Evolutionary conservation across 805 yeast species (phyloP), one percentile per base, ranked within the genome.

Genomic region (Spathaspora girioi): DNA sequence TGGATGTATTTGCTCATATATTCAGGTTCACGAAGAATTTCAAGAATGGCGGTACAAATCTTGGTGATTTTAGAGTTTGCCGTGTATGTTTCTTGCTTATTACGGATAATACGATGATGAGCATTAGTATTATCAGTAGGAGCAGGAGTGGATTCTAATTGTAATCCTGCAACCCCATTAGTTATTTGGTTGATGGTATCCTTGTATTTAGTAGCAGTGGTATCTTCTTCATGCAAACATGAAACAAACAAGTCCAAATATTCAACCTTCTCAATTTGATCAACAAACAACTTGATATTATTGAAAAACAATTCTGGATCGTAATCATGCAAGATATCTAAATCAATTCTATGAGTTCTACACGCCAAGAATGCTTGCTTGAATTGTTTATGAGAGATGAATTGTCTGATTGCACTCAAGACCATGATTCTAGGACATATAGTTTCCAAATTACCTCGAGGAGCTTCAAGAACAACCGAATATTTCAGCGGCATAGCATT

Each of bases 381-480:
- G 61, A 86, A 94, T 35, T 81, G 71, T 51, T 69, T 74, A 0
- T 73, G 69, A 32, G 78, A 73, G 54, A 94, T 89, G 57, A 78
- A 77, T 32, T 78, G 75, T 57, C 99, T 80, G 23, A 94, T 96
- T 19, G 86, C 94, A 11, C 88, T 79, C 40, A 94, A 71, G 2
- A 93, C 96, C 87, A 94, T 84, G 45, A 94, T 87, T 66, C 99
- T 79, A 12, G 99, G 99, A 61, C 83, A 85, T 17, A 94, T 87
- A 0, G 98, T 91, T 67, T 94, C 99, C 58, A 94, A 72, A 62
- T 94, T 94, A 54, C 99, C 99, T 65, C 99, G 81, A 53, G 96
- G 96, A 4, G 97, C 97, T 67, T 94, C 97, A 49, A 94, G 74
- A 3, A 89, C 83, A 17, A 96, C 91, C 0, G 92, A 79, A 51